Conservation (phyloP, 768 basidiomycete species). For the Hygrocybe coccinea region DNA sequence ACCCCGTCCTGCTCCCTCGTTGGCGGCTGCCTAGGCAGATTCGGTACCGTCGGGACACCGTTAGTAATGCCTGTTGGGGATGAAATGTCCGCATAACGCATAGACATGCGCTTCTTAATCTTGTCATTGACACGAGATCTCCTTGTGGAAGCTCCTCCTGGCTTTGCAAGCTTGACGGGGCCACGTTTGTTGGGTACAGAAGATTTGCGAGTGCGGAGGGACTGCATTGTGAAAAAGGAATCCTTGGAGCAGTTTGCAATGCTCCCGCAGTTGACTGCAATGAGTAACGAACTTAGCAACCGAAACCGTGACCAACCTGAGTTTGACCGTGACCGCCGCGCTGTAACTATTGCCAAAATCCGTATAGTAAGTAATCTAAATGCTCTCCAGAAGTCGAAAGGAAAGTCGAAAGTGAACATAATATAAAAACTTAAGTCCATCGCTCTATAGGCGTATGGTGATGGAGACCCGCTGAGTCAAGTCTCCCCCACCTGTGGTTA, state of each 20-base stretch:
- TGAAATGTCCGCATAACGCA: slow-evolving; percentile 85
- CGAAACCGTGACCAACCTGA: too few species aligned
- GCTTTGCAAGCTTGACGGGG: slow-evolving; percentile 33
- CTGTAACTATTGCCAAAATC: neutral
- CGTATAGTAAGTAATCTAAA: too few species aligned
- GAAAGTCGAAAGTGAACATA: too few species aligned
- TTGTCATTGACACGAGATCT: slow-evolving; percentile 74
- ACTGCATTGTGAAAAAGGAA: slow-evolving; percentile 39
- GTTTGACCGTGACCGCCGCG: too few species aligned
- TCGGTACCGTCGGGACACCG: slow-evolving; percentile 53
- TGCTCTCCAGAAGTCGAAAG: too few species aligned
- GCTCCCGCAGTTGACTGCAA: too few species aligned
- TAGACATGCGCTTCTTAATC: slow-evolving; percentile 95
- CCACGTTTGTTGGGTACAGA: slow-evolving; percentile 35
- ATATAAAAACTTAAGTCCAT: too few species aligned
- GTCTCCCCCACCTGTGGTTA: neutral
- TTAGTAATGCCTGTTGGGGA: slow-evolving; percentile 50
- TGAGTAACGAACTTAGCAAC: too few species aligned
- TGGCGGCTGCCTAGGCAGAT: slow-evolving; percentile 40
- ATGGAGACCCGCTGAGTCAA: neutral
- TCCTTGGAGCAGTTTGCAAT: neutral
- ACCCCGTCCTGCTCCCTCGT: slow-evolving; percentile 44
- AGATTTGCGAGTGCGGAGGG: slow-evolving; percentile 49
- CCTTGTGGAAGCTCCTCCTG: slow-evolving; percentile 30
- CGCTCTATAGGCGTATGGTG: too few species aligned